phyloP scores from a whole-genome alignment of 768 basidiomycete species.

The Amanita rimosa region DNA sequence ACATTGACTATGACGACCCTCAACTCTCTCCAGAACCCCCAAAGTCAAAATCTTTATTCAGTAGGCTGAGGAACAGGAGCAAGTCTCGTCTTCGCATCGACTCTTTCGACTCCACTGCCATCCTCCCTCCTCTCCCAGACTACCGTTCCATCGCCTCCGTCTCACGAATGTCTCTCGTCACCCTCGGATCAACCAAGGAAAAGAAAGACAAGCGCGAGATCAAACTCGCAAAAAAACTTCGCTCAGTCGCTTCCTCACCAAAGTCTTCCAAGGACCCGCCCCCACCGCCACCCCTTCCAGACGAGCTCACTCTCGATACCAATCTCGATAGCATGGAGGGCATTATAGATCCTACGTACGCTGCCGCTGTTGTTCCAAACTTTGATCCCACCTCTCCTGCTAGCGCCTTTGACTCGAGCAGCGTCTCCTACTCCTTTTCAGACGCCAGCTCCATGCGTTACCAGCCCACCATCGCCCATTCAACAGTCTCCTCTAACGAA shows the following conservation, averaged over 20 bases:
- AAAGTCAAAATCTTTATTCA: slow-evolving; percentile 5
- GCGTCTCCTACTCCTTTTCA: slow-evolving; percentile 20
- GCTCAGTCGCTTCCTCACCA: slow-evolving; percentile 12
- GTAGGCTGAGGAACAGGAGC: slow-evolving; percentile 6
- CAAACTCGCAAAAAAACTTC: slow-evolving; percentile 8
- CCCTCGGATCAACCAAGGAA: slow-evolving; percentile 1
- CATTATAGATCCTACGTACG: slow-evolving; percentile 46
- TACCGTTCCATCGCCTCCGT: not conserved
- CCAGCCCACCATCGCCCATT: slow-evolving; percentile 3
- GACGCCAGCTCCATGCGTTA: slow-evolving; percentile 17
- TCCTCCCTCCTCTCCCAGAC: slow-evolving; percentile 4
- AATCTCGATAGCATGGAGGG: slow-evolving; percentile 74
- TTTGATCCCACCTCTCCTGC: slow-evolving; percentile 19
- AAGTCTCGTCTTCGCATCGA: slow-evolving; percentile 7
- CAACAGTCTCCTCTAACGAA: slow-evolving; percentile 15
- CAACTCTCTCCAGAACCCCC: not conserved
- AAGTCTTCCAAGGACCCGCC: slow-evolving; percentile 17
- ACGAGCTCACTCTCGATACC: slow-evolving; percentile 44
- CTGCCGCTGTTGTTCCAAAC: slow-evolving; percentile 8
- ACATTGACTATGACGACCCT: slow-evolving; percentile 9
- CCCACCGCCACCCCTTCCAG: not conserved
- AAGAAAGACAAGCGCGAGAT: slow-evolving; percentile 8
- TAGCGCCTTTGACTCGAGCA: slow-evolving; percentile 28
- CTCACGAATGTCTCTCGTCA: not conserved
- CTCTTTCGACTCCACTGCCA: slow-evolving; percentile 4